Conservation (phyloP, 139 green algal species). For the Coelastrella sp. region DNA sequence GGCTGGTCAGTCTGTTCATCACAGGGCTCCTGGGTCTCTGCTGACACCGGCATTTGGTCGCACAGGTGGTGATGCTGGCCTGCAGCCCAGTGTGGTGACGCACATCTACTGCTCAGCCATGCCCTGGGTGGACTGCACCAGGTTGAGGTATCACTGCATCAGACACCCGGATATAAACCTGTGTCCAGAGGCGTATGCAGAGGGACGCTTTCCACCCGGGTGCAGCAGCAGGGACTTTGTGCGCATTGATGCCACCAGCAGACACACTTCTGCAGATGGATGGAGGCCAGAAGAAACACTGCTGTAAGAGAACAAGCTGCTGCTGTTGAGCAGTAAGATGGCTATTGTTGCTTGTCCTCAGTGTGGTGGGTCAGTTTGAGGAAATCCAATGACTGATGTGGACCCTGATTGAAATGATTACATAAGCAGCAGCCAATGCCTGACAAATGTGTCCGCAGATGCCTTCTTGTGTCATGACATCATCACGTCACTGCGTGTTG, state of each 20-base stretch:
- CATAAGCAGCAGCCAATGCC: too few species aligned
- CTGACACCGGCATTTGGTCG: background rate
- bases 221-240: constrained; percentile 88
- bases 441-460: too few species aligned
- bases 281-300: constrained; percentile 69
- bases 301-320: background rate
- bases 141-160: constrained; percentile 89
- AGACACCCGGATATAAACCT: constrained; percentile 80
- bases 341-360: too few species aligned
- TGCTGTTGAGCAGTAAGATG: background rate
- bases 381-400: too few species aligned
- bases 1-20: background rate
- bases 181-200: constrained; percentile 68
- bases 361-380: too few species aligned
- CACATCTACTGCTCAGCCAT: constrained; percentile 78
- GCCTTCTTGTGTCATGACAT: background rate
- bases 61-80: background rate
- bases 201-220: constrained; percentile 84
- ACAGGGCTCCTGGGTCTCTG: background rate
- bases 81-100: constrained; percentile 5
- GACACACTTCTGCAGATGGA: constrained; percentile 15
- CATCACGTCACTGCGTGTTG: background rate
- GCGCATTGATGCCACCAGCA: constrained; percentile 61
- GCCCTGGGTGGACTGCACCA: constrained; percentile 86
- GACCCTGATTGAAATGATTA: too few species aligned